Evolutionary conservation across 495 filamentous ascomycete species (phyloP), one percentile per base, ranked within the genome.

Genomic region (Chlorociboria aeruginascens): DNA sequence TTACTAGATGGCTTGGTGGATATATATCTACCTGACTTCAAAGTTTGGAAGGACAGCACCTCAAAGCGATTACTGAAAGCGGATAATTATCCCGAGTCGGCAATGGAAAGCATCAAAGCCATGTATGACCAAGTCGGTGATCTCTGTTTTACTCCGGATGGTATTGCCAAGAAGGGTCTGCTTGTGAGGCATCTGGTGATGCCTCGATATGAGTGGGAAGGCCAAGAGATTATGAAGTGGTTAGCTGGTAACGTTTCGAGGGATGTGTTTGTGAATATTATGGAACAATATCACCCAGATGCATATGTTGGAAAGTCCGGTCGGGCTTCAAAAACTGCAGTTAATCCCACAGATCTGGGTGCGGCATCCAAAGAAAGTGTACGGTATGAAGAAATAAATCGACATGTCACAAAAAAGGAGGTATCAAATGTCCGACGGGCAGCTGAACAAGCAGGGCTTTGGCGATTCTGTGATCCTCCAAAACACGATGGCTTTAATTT

Each of bases 71-170:
- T 88, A 25, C 67, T 89, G 12, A 89, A 89, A 54, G 82, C 76
- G 4, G 82, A 85, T 16, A 69, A 85, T 57, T 86, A 88, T 56
- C 68, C 76, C 3, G 63, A 66, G 4, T 73, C 77, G 0, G 84
- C 85, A 0, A 72, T 69, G 59, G 82, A 86, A 59, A 82, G 78
- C 57, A 76, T 87, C 56, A 78, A 77, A 53, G 78, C 74, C 7
- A 89, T 89, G 84, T 74, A 85, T 52, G 69, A 64, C 4, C 83
- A 89, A 52, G 85, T 88, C 0, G 83, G 84, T 2, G 83, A 89
- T 54, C 61, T 89, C 13, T 78, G 74, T 60, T 89, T 90, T 57
- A 85, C 83, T 0, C 68, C 69, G 1, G 83, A 89, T 61, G 83
- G 83, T 0, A 76, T 89, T 40, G 84, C 84, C 6, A 82, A 83